These are phyloP conservation scores for Crithidia thermophila DNA, from an alignment of 208 protist genomes.

Conservation along the genomic window DNA sequence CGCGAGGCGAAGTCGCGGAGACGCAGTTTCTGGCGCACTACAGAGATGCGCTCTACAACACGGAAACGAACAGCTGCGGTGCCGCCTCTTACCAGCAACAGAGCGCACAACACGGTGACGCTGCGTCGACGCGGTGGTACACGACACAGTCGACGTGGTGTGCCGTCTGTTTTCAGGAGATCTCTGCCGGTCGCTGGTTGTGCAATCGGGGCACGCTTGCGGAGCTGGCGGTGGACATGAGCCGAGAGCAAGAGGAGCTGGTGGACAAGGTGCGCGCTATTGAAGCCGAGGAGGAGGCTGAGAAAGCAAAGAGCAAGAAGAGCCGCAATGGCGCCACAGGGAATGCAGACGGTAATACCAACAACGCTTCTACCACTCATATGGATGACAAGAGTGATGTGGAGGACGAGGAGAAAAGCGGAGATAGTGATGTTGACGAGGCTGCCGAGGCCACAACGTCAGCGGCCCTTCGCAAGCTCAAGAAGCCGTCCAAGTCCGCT, in stretches of 20 bases:
- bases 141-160: conserved; percentile 45
- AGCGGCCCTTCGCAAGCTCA: conserved; percentile 25
- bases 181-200: conserved; percentile 41
- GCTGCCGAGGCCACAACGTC: neutral
- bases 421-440: neutral
- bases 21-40: neutral
- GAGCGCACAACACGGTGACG: too few species aligned
- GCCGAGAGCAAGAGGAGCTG: conserved; percentile 33
- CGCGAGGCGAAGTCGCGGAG: neutral
- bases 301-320: conserved; percentile 2
- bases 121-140: conserved; percentile 27
- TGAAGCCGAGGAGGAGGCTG: neutral
- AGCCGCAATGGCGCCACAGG: too few species aligned
- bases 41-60: conserved; percentile 5
- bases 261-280: conserved; percentile 8
- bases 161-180: conserved; percentile 51
- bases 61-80: neutral
- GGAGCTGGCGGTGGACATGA: conserved; percentile 48
- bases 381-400: conserved; percentile 6
- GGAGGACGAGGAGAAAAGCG: neutral
- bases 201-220: conserved; percentile 56
- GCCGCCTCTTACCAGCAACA: neutral
- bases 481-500: conserved; percentile 61
- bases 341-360: too few species aligned
- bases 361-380: too few species aligned